These are phyloP conservation scores for Zymoseptoria passerinii DNA, from an alignment of 2,329 filamentous ascomycete species.

Conservation along the genomic window DNA sequence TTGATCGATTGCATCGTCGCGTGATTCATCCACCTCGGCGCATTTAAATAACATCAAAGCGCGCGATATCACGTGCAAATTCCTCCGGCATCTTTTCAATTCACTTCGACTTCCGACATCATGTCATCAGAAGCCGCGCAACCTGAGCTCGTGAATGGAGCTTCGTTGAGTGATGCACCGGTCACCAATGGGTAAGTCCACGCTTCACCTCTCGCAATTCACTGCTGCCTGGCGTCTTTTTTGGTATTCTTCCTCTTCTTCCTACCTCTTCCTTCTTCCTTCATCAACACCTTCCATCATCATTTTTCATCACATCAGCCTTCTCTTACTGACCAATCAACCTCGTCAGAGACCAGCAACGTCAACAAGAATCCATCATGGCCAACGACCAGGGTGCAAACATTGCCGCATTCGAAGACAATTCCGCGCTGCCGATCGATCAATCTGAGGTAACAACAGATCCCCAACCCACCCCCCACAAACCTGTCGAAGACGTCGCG, in stretches of 20 bases:
- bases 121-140: constrained; percentile 20
- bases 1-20: constrained; percentile 1
- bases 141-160: constrained; percentile 9
- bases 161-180: constrained; percentile 10
- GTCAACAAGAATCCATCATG: constrained; percentile 9
- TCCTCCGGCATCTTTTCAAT: not conserved
- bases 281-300: constrained; percentile 2
- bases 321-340: not conserved
- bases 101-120: constrained; percentile 3
- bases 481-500: constrained; percentile 35
- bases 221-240: not conserved
- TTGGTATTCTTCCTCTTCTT: not conserved
- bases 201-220: not conserved
- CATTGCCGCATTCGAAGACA: constrained; percentile 18
- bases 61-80: constrained; percentile 17
- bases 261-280: not conserved
- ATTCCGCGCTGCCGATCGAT: constrained; percentile 13
- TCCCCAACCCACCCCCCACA: constrained; percentile 24
- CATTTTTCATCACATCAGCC: not conserved
- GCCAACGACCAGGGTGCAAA: constrained; percentile 14
- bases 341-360: constrained; percentile 1
- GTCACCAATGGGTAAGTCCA: constrained; percentile 17
- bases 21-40: constrained; percentile 1
- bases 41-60: constrained; percentile 2
- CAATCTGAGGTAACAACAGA: constrained; percentile 8